Evolutionary conservation across 1,284 basidiomycete genomes (phyloP).

Genomic region (Entoloma clypeatum): DNA sequence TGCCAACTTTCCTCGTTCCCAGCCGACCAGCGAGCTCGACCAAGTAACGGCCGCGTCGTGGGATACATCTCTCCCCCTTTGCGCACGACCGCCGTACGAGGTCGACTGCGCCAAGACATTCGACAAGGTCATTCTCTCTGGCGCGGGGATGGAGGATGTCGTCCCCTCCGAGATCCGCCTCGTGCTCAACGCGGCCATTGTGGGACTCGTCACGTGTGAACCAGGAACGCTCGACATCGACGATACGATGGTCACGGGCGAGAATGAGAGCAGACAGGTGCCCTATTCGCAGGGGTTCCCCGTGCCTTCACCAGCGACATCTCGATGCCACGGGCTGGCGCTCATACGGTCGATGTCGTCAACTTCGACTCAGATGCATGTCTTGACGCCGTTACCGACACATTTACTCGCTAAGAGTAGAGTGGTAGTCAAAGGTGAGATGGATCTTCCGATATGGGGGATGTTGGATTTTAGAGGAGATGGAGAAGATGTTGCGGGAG

Average conservation of each 20-base stretch:
- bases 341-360: conserved; percentile 64
- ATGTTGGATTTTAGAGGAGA: conserved; percentile 72
- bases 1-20: conserved; percentile 42
- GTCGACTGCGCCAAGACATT: conserved; percentile 55
- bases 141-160: conserved; percentile 74
- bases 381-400: conserved; percentile 71
- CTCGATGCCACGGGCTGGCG: conserved; percentile 66
- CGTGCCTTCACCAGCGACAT: conserved; percentile 52
- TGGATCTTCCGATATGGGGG: conserved; percentile 85
- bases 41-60: conserved; percentile 48
- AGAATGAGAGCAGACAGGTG: conserved; percentile 23
- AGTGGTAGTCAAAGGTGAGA: conserved; percentile 76
- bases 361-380: conserved; percentile 45
- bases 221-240: conserved; percentile 35
- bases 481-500: conserved; percentile 44
- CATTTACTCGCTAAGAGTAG: conserved; percentile 38
- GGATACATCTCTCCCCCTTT: conserved; percentile 69
- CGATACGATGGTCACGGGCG: not conserved
- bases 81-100: conserved; percentile 65
- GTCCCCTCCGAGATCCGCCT: conserved; percentile 58
- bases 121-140: conserved; percentile 60
- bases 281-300: conserved; percentile 56
- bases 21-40: conserved; percentile 13
- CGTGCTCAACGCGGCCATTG: conserved; percentile 80
- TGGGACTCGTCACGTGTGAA: conserved; percentile 63